Evolutionary conservation across 2,329 filamentous ascomycete species (phyloP).

Genomic region (Clonostachys rhizophaga): DNA sequence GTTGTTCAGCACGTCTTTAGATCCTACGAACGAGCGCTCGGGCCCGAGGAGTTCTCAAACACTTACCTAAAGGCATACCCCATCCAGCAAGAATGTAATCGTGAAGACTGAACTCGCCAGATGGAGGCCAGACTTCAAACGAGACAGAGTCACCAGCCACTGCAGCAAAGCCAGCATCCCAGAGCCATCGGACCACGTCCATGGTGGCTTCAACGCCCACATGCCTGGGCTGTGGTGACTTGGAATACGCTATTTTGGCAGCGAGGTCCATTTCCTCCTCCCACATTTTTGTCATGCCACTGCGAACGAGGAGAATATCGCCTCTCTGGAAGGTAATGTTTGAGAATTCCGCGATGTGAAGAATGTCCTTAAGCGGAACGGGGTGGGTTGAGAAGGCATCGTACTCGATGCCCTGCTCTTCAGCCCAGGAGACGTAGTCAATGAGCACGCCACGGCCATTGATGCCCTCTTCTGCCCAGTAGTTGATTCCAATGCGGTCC

Average conservation of each 20-base stretch:
- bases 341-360: constrained; percentile 26
- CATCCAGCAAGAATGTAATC: constrained; percentile 42
- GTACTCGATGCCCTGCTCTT: constrained; percentile 25
- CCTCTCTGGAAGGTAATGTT: constrained; percentile 37
- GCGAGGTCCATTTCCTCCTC: constrained; percentile 18
- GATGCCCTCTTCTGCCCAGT: constrained; percentile 24
- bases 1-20: neutral
- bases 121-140: constrained; percentile 27
- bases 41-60: neutral
- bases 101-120: constrained; percentile 20
- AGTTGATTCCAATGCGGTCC: constrained; percentile 38
- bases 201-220: constrained; percentile 31
- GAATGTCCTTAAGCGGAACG: constrained; percentile 18
- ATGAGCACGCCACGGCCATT: constrained; percentile 43
- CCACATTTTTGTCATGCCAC: constrained; percentile 21
- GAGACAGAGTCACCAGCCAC: constrained; percentile 36
- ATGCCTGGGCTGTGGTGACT: constrained; percentile 20
- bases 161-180: constrained; percentile 38
- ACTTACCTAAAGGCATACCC: constrained; percentile 34
- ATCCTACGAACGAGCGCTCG: constrained; percentile 18
- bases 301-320: constrained; percentile 47
- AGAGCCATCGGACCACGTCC: constrained; percentile 36
- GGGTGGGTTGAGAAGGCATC: constrained; percentile 31
- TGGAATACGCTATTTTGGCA: constrained; percentile 42
- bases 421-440: constrained; percentile 41